A percentile compares a stretch with the other conserved stretches of the same genome.
Conservation (phyloP, 2,329 filamentous ascomycete genomes). For the Aspergillus thermomutatus region DNA sequence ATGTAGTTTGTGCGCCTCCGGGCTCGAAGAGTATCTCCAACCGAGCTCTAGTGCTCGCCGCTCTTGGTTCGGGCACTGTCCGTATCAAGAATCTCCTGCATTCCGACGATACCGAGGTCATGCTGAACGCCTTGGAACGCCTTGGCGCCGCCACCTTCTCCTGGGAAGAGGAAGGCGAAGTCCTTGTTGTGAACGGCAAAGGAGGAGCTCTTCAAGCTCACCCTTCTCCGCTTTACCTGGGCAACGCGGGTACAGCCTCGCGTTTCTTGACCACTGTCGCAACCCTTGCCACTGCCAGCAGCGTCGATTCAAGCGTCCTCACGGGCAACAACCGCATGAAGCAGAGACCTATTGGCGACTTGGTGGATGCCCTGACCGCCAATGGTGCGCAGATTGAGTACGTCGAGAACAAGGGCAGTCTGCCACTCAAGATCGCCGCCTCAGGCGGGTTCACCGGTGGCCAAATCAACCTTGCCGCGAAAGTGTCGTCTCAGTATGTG, state of each 20-base stretch:
- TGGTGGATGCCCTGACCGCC: conserved; percentile 81
- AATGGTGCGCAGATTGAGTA: conserved; percentile 90
- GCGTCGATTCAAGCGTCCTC: conserved; percentile 67
- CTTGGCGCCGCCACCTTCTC: conserved; percentile 83
- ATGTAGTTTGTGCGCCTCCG: conserved; percentile 78
- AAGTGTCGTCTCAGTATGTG: conserved; percentile 98
- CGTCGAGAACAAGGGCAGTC: conserved; percentile 74
- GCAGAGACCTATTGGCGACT: conserved; percentile 83
- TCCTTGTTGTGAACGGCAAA: conserved; percentile 83
- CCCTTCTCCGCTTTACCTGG: conserved; percentile 76
- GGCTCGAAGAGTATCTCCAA: conserved; percentile 99
- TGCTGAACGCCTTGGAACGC: conserved; percentile 85
- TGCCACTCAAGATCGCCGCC: conserved; percentile 79
- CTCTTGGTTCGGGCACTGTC: conserved; percentile 80
- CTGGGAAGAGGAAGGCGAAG: conserved; percentile 93
- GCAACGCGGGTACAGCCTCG: conserved; percentile 94
- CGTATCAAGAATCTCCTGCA: conserved; percentile 89
- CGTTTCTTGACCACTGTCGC: conserved; percentile 91
- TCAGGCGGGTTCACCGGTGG: conserved; percentile 81
- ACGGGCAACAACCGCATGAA: conserved; percentile 98
- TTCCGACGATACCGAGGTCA: conserved; percentile 95
- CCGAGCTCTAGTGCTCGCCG: conserved; percentile 87
- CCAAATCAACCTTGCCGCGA: conserved; percentile 85
- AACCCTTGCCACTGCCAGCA: conserved; percentile 68
- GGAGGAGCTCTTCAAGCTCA: conserved; percentile 81